Evolutionary conservation across 1,284 basidiomycete genomes (phyloP).

Genomic region (Sporisorium graminicola): DNA sequence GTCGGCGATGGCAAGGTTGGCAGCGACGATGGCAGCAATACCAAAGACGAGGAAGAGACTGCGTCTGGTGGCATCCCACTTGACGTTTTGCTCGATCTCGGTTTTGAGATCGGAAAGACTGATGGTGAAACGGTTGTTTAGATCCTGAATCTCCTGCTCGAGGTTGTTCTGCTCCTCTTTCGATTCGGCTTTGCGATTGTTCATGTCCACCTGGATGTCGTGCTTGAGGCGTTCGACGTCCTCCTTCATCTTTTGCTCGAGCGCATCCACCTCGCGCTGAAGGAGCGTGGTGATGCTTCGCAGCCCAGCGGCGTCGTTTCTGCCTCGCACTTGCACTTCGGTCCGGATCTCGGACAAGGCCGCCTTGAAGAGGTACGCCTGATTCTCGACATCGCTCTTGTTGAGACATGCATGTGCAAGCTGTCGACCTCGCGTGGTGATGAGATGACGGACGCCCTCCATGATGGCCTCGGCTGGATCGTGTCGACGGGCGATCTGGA

Average conservation of each 20-base stretch:
- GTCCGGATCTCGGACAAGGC: constrained; percentile 91
- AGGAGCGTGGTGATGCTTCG: constrained; percentile 81
- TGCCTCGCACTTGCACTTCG: constrained; percentile 84
- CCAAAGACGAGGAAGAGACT: constrained; percentile 67
- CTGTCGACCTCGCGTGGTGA: constrained; percentile 81
- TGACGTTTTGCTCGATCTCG: constrained; percentile 69
- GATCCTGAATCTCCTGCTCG: constrained; percentile 87
- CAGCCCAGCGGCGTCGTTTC: constrained; percentile 86
- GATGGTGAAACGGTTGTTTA: constrained; percentile 70
- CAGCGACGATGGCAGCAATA: constrained; percentile 65
- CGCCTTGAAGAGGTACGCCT: constrained; percentile 95
- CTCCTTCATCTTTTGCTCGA: constrained; percentile 93
- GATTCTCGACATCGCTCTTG: constrained; percentile 78
- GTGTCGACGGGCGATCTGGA: constrained; percentile 52
- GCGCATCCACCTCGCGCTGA: constrained; percentile 86
- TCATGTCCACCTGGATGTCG: constrained; percentile 96
- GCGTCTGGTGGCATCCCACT: constrained; percentile 68
- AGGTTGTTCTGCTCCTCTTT: constrained; percentile 86
- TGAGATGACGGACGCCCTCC: constrained; percentile 84
- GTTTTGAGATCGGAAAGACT: constrained; percentile 67
- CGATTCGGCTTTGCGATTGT: constrained; percentile 92
- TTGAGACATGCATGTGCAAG: constrained; percentile 82
- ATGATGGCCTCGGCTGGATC: constrained; percentile 75
- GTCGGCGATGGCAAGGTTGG: constrained; percentile 66
- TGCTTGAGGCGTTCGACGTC: constrained; percentile 89